Base-by-base conservation (phyloP, 768 basidiomycete species). In the Mycena latifolia region DNA sequence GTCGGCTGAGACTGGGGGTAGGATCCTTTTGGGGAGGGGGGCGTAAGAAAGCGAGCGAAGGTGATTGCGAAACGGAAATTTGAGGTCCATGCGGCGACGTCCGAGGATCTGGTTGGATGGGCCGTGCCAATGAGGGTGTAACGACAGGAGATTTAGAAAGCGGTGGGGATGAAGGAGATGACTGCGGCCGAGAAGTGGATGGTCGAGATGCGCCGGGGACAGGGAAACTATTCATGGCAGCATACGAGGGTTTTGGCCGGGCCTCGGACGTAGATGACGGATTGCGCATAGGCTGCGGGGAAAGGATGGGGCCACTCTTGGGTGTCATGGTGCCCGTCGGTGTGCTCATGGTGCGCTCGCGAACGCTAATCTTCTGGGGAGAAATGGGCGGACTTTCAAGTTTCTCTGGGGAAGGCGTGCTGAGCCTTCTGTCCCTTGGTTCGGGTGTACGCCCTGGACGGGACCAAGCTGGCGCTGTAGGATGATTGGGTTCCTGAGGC, bases 1-100 rank as follows among this genome's bases (percentile, higher is more conserved):
- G 78, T 65, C 93, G 81, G 66, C 92, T 94, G 33, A 95, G 86
- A 74, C 92, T 94, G 0, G 94, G 94, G 2, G 92, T 93, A 5
- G 86, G 86, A 48, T 93, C 92, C 74, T 94, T 94, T 55, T 82
- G 76, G 5, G 83, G 73, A 11, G 86, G 78, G 2, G 82, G 79
- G 48, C 86, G 88, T 28, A 89, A 78, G 73, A 93, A 90, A 6
- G 85, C 87, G 20, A 88, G 85, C 5, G 91, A 87, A 29, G 84
- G 75, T 24, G 80, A 79, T 18, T 75, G 68, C 6, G 84, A 81
- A 25, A 81, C 51, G 24, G 86, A 80, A 45, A 84, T 80, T 52
- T 79, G 82, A 28, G 84, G 84, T 41, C 74, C 77, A 63, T 78
- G 70, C 1, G 84, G 76, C 0, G 87, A 82, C 3, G 78, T 70